These are phyloP conservation scores for Leccinum uliginosum DNA, from an alignment of 768 basidiomycete genomes.

Conservation along the genomic window DNA sequence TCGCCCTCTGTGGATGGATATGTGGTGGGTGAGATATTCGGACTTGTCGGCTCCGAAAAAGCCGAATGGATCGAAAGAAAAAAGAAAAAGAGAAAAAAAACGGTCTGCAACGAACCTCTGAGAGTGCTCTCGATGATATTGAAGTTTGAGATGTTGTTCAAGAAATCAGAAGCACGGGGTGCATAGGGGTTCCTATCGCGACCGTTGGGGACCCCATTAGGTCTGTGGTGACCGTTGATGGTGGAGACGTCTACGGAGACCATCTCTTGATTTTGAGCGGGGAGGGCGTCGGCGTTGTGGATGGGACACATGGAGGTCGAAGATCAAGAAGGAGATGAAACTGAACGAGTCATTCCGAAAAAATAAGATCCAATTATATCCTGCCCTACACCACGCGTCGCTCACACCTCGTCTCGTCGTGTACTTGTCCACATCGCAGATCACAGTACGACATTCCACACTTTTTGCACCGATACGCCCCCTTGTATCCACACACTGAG, in stretches of 20 bases:
- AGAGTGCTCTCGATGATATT: constrained; percentile 97
- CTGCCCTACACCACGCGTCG: constrained; percentile 50
- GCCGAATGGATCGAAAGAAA: background rate
- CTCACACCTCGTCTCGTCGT: constrained; percentile 80
- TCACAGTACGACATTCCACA: constrained; percentile 79
- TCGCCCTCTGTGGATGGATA: constrained; percentile 73
- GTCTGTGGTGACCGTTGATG: constrained; percentile 35
- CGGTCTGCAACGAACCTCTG: constrained; percentile 55
- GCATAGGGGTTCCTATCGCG: constrained; percentile 72
- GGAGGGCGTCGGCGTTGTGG: constrained; percentile 45
- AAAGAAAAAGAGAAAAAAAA: background rate
- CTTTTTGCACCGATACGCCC: constrained; percentile 70
- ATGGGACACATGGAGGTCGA: constrained; percentile 45
- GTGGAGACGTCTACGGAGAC: constrained; percentile 53
- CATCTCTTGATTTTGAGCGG: constrained; percentile 55
- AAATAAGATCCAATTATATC: background rate
- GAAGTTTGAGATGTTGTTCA: constrained; percentile 90
- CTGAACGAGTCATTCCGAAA: constrained; percentile 12
- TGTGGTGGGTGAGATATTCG: constrained; percentile 11
- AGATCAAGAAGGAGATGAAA: background rate
- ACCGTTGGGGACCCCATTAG: constrained; percentile 34
- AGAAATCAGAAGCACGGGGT: constrained; percentile 85
- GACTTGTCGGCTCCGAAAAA: constrained; percentile 6
- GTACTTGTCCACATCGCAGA: constrained; percentile 65
- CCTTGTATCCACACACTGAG: constrained; percentile 86